phyloP scores from a whole-genome alignment of 306 rosid genomes.

The Senna siamea region DNA sequence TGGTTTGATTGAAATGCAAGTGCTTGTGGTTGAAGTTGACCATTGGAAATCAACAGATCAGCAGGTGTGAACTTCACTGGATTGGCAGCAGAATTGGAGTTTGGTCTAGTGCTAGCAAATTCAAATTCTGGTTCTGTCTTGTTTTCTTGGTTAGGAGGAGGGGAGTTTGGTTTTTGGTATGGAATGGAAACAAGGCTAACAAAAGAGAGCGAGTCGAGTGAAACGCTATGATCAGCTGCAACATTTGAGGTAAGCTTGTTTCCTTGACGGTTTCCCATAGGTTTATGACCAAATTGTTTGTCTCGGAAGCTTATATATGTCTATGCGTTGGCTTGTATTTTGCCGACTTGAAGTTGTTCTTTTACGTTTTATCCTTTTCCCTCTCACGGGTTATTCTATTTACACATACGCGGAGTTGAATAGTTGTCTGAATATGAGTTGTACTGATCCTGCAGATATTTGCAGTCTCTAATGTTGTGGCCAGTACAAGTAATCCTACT shows the following conservation, averaged over 20 bases:
- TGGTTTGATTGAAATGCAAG: slow-evolving; percentile 41
- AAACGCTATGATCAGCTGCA: neutral
- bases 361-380: slow-evolving; percentile 11
- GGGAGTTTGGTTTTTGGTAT: slow-evolving; percentile 48
- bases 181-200: slow-evolving; percentile 44
- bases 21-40: slow-evolving; percentile 54
- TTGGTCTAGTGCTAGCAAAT: slow-evolving; percentile 45
- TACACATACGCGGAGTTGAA: neutral
- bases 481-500: neutral
- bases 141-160: slow-evolving; percentile 41
- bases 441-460: neutral
- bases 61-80: slow-evolving; percentile 52
- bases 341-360: slow-evolving; percentile 38
- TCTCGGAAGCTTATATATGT: slow-evolving; percentile 36
- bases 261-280: slow-evolving; percentile 51
- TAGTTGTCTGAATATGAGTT: neutral
- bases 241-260: neutral
- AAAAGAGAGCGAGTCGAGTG: slow-evolving; percentile 49
- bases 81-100: slow-evolving; percentile 42
- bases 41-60: slow-evolving; percentile 54
- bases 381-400: slow-evolving; percentile 21
- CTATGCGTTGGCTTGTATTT: slow-evolving; percentile 25
- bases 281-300: slow-evolving; percentile 33
- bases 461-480: neutral
- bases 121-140: slow-evolving; percentile 53